Base-by-base conservation (phyloP, 805 yeast species). In the Ogataea glucozyma region DNA sequence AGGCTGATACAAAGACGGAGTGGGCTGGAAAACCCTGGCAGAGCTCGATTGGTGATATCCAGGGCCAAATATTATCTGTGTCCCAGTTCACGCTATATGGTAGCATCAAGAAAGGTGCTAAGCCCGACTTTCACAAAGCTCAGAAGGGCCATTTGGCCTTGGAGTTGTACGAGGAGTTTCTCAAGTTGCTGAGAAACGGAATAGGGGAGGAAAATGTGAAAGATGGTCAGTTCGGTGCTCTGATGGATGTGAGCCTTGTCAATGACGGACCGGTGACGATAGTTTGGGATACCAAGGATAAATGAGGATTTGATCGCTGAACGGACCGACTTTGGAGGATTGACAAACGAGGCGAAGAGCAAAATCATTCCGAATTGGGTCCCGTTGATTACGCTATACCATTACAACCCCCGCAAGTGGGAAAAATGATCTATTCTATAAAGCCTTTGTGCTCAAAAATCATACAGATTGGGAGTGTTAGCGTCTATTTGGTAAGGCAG, bases 231-330 rank as follows among this genome's bases (percentile, higher is more conserved):
- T 93, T 93, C 61, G 99, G 98, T 0, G 98, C 91, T 9, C 87
- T 91, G 96, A 93, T 93, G 99, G 95, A 88, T 49, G 97, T 95
- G 12, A 75, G 76, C 1, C 64, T 91, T 47, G 79, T 83, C 11
- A 93, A 93, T 57, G 97, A 91, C 56, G 98, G 98, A 1, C 98
- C 98, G 0, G 88, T 87, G 1, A 91, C 98, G 0, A 83, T 91
- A 23, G 76, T 83, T 16, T 76, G 85, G 68, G 97, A 90, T 59
- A 84, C 91, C 1, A 74, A 65, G 38, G 78, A 76, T 18, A 55
- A 47, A 47, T 56, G 23, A n/a, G n/a, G n/a, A n/a, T n/a, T n/a
- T n/a, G n/a, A n/a, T n/a, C n/a, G n/a, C n/a, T n/a, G n/a, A n/a
- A n/a, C n/a, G n/a, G n/a, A n/a, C n/a, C n/a, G n/a, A n/a, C n/a